Percentiles rank a stretch among this genome's conserved stretches.
These are phyloP conservation scores for Medicago lupulina DNA, from an alignment of 306 rosid species.

Conservation along the genomic window DNA sequence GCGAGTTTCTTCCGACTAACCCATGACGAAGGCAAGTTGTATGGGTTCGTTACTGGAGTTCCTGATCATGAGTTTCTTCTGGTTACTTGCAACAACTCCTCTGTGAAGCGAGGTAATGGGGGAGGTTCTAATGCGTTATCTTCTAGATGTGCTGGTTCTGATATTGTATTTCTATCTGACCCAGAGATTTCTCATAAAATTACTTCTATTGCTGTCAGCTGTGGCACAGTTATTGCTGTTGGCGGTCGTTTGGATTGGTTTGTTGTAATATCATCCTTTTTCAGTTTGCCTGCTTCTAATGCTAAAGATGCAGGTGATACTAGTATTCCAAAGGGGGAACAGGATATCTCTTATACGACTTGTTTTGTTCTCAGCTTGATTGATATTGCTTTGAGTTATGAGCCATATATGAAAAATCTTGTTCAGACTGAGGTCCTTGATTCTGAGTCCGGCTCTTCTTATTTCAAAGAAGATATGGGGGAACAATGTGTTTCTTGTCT, in stretches of 20 bases:
- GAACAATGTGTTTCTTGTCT: slow-evolving; percentile 75
- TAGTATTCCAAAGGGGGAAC: slow-evolving; percentile 46
- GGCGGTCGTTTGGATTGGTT: slow-evolving; percentile 98
- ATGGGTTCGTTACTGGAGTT: slow-evolving; percentile 66
- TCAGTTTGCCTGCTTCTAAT: slow-evolving; percentile 55
- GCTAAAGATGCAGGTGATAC: slow-evolving; percentile 51
- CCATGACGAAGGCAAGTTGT: slow-evolving; percentile 88
- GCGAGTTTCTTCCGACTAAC: slow-evolving; percentile 81
- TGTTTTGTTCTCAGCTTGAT: slow-evolving; percentile 77
- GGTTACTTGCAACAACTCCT: slow-evolving; percentile 73
- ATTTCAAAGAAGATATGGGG: slow-evolving; percentile 52
- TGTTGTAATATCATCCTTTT: slow-evolving; percentile 68
- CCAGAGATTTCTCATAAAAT: slow-evolving; percentile 59
- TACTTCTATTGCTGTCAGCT: slow-evolving; percentile 77
- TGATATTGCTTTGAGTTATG: slow-evolving; percentile 90
- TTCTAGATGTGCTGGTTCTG: slow-evolving; percentile 81
- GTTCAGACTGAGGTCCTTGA: slow-evolving; percentile 50
- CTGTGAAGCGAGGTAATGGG: slow-evolving; percentile 90
- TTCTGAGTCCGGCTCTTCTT: slow-evolving; percentile 55
- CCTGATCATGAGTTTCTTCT: slow-evolving; percentile 82
- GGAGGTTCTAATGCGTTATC: slow-evolving; percentile 91
- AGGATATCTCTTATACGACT: slow-evolving; percentile 48
- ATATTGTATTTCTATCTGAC: slow-evolving; percentile 75
- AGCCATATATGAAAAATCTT: slow-evolving; percentile 68
- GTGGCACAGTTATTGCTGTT: slow-evolving; percentile 77